Conservation (phyloP, 306 rosid species). For the Cucurbita maxima region DNA sequence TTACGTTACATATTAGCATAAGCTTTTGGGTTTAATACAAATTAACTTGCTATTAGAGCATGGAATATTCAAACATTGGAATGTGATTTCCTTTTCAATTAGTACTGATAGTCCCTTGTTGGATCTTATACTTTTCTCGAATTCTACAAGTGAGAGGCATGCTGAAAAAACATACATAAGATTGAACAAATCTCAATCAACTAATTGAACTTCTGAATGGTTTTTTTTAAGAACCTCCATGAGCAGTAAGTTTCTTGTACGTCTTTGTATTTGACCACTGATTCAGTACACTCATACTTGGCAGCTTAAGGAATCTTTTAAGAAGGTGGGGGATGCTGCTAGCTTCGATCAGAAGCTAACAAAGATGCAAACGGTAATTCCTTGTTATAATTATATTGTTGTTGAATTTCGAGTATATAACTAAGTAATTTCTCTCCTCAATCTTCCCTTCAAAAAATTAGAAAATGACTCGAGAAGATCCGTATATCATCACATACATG, state of each 20-base stretch:
- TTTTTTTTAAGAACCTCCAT: not conserved
- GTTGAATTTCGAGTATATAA: not conserved
- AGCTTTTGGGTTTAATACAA: not conserved
- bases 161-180: not conserved
- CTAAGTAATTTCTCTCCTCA: not conserved
- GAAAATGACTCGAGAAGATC: not conserved
- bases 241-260: not conserved
- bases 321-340: conserved; percentile 24
- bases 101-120: not conserved
- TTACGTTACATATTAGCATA: not conserved
- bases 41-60: not conserved
- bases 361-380: conserved; percentile 39
- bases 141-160: not conserved
- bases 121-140: not conserved
- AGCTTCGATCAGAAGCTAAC: conserved; percentile 26
- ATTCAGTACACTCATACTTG: conserved; percentile 6
- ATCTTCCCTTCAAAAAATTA: conserved; percentile 10
- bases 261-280: not conserved
- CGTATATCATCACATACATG: not conserved
- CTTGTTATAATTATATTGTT: not conserved
- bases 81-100: not conserved
- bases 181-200: not conserved
- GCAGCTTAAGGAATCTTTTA: conserved; percentile 36
- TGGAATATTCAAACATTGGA: not conserved
- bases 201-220: no score